A percentile compares a stretch with the other conserved stretches of the same genome.
These are phyloP conservation scores for Trichoderma sp. DNA, from an alignment of 2,329 filamentous ascomycete genomes.

Conservation along the genomic window DNA sequence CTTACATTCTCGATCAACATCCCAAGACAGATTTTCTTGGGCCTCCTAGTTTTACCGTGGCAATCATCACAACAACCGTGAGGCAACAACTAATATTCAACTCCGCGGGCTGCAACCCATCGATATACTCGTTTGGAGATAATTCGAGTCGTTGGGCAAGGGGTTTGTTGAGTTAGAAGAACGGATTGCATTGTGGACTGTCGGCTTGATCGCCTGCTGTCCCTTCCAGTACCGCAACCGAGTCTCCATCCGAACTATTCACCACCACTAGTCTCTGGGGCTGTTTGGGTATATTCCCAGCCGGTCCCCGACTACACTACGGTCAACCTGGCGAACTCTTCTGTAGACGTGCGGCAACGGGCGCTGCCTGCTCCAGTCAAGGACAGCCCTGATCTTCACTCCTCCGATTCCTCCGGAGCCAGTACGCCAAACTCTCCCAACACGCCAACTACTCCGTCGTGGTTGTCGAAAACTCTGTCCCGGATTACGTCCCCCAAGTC, in stretches of 20 bases:
- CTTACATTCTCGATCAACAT: neutral
- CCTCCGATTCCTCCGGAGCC: constrained; percentile 34
- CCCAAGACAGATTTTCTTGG: neutral
- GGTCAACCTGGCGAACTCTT: constrained; percentile 35
- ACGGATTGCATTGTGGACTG: neutral
- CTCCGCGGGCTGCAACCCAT: neutral
- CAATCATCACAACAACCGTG: neutral
- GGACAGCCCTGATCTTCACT: constrained; percentile 33
- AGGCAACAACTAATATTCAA: neutral
- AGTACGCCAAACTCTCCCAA: constrained; percentile 35
- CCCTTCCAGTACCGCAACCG: neutral
- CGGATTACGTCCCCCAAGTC: constrained; percentile 25
- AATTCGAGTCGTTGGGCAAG: neutral
- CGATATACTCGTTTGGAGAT: neutral
- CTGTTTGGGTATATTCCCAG: constrained; percentile 38
- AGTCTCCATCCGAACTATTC: constrained; percentile 1
- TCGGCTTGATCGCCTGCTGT: neutral
- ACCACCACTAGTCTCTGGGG: constrained; percentile 22
- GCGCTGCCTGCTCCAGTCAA: constrained; percentile 28
- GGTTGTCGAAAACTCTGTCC: constrained; percentile 27
- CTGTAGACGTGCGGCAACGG: constrained; percentile 37
- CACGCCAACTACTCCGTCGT: constrained; percentile 36
- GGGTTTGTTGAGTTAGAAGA: neutral
- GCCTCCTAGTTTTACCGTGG: neutral
- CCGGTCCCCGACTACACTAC: constrained; percentile 29